These are phyloP conservation scores for Lanmaoa pseudosensibilis DNA, from an alignment of 768 basidiomycete genomes.

Conservation along the genomic window DNA sequence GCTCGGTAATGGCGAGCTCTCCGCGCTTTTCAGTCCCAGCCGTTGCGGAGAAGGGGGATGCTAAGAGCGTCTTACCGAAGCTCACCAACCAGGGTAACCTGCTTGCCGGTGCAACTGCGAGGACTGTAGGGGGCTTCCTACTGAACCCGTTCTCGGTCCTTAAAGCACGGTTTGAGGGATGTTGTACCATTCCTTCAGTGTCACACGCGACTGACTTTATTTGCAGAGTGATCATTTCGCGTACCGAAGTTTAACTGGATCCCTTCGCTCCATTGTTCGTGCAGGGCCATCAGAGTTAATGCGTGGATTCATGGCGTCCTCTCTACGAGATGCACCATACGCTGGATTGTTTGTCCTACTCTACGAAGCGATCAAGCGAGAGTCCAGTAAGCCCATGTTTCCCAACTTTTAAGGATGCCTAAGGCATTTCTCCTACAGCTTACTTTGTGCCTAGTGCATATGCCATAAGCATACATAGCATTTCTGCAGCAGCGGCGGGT, in stretches of 20 bases:
- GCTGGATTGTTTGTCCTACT: conserved; percentile 87
- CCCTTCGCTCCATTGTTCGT: conserved; percentile 58
- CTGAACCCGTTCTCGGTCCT: conserved; percentile 90
- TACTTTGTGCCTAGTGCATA: conserved; percentile 43
- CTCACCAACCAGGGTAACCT: conserved; percentile 81
- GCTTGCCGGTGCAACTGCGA: conserved; percentile 78
- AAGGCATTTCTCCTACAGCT: conserved; percentile 31
- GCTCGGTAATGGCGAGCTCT: conserved; percentile 70
- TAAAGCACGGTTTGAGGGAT: conserved; percentile 89
- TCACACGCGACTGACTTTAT: neutral
- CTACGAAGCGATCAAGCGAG: conserved; percentile 84
- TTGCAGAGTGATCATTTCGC: conserved; percentile 74
- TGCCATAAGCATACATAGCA: conserved; percentile 55
- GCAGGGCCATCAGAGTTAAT: conserved; percentile 79
- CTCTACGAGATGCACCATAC: conserved; percentile 92
- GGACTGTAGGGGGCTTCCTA: conserved; percentile 78
- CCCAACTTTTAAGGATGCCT: conserved; percentile 2
- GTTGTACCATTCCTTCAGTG: conserved; percentile 14
- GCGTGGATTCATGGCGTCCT: conserved; percentile 83
- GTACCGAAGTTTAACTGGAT: conserved; percentile 61
- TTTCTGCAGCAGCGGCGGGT: conserved; percentile 78
- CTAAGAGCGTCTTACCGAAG: conserved; percentile 61
- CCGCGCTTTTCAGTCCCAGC: conserved; percentile 58
- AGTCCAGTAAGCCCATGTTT: conserved; percentile 50
- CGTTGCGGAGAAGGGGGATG: conserved; percentile 13